Base-by-base conservation (phyloP, 441 rosid genomes). In the Populus tomentosa region DNA sequence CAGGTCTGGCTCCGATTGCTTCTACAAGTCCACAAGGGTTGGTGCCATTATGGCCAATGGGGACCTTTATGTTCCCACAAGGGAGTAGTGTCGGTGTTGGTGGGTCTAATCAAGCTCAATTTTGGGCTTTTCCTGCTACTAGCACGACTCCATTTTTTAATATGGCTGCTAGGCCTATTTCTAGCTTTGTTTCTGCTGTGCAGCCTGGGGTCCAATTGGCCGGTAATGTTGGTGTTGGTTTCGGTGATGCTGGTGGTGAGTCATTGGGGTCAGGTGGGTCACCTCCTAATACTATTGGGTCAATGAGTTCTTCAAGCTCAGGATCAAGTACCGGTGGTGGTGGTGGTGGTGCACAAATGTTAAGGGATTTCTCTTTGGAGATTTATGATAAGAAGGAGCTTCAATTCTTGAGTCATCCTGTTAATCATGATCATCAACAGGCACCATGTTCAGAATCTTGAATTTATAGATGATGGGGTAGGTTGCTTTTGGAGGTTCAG, bases 1-100 rank as follows among this genome's bases (percentile, higher is more conserved):
- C 90, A 14, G 97, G 95, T 73, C 82, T 89, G n/a, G 97, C 97
- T 7, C 90, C 94, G 4, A 85, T 89, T 63, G 67, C 86, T 32
- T 77, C 84, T n/a, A 36, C 38, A 40, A 7, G 61, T 26, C 35
- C 85, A 35, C 90, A 81, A 56, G 90, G 87, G 32, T 32, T 87
- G 38, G 75, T 92, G 63, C 93, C 90, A 59, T 65, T 89, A n/a
- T 87, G 90, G 94, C 88, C 89, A 3, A 80, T 84, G 85, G 84
- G 88, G 10, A 46, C 83, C 23, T 77, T 75, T 62, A 64, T 82
- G 84, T 67, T 82, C 61, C 87, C 85, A 28, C 87, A 85, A 69
- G 75, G 82, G 6, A 76, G 80, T 3, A 61, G 77, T 66, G 70
- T 70, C 4, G 69, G 16, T 53, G 68, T 61, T 10, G 70, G 71